A percentile compares a stretch with the other conserved stretches of the same genome.
Conservation (phyloP, 768 basidiomycete species). For the Pleurotus tuoliensis region DNA sequence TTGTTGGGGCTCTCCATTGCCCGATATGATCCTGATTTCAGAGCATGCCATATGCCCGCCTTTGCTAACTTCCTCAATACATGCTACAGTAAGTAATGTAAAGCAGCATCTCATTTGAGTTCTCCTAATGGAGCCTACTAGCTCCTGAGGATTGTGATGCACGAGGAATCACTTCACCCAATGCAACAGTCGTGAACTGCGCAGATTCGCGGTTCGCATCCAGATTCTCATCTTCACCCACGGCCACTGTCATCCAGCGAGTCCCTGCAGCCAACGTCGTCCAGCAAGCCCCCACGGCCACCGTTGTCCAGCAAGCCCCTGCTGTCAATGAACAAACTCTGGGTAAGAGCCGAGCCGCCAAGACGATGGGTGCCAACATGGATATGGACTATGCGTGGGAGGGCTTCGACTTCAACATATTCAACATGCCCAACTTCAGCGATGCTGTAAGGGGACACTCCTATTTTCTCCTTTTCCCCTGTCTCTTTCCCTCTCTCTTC, state of each 20-base stretch:
- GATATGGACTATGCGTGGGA: not conserved
- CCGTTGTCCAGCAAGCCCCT: not conserved
- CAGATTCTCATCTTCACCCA: too few species aligned
- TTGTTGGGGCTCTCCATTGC: not conserved
- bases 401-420: not conserved
- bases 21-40: not conserved
- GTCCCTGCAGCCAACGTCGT: too few species aligned
- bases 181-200: too few species aligned
- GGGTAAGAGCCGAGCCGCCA: too few species aligned
- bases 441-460: too few species aligned
- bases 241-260: too few species aligned
- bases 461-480: too few species aligned
- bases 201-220: too few species aligned
- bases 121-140: not conserved
- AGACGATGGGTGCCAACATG: not conserved
- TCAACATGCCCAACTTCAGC: not conserved
- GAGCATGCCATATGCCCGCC: not conserved
- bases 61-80: not conserved
- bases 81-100: not conserved
- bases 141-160: not conserved
- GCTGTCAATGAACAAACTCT: too few species aligned
- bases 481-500: too few species aligned
- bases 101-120: not conserved
- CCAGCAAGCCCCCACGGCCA: not conserved
- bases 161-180: not conserved